Conservation (phyloP, 2,329 filamentous ascomycete species). For the Aaosphaeria arxii region DNA sequence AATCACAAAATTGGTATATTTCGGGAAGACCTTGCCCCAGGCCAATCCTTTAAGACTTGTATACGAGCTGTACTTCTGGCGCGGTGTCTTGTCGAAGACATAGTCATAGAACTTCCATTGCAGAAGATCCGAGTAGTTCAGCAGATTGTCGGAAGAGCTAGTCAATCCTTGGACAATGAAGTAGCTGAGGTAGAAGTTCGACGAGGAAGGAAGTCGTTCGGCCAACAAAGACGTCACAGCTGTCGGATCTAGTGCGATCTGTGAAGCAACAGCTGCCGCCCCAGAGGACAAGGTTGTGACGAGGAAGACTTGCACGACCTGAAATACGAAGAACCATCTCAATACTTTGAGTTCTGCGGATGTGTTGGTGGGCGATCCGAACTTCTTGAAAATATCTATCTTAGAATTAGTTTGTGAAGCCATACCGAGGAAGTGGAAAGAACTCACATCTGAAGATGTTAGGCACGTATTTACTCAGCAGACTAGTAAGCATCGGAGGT, state of each 20-base stretch:
- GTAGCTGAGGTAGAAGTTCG: slow-evolving; percentile 95
- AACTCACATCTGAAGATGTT: slow-evolving; percentile 72
- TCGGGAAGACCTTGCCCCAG: slow-evolving; percentile 41
- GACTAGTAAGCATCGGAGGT: slow-evolving; percentile 72
- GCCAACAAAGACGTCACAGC: slow-evolving; percentile 65
- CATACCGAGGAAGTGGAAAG: background rate
- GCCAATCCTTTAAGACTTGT: slow-evolving; percentile 29
- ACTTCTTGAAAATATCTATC: slow-evolving; percentile 69
- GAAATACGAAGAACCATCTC: slow-evolving; percentile 87
- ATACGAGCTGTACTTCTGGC: slow-evolving; percentile 37
- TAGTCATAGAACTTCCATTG: slow-evolving; percentile 73
- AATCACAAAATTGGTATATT: slow-evolving; percentile 40
- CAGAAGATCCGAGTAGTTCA: slow-evolving; percentile 72
- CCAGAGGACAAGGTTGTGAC: slow-evolving; percentile 80
- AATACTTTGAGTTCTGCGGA: slow-evolving; percentile 86
- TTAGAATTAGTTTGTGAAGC: slow-evolving; percentile 4
- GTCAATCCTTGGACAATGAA: slow-evolving; percentile 89
- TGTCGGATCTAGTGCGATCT: slow-evolving; percentile 63
- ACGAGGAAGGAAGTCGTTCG: slow-evolving; percentile 72
- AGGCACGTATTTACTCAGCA: slow-evolving; percentile 85
- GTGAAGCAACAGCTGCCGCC: slow-evolving; percentile 65
- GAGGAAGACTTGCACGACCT: slow-evolving; percentile 88
- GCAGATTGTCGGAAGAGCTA: slow-evolving; percentile 69
- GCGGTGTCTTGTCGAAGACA: slow-evolving; percentile 70
- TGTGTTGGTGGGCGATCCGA: slow-evolving; percentile 76